phyloP scores from a whole-genome alignment of 306 rosid genomes.

The Abrus pulchellus region DNA sequence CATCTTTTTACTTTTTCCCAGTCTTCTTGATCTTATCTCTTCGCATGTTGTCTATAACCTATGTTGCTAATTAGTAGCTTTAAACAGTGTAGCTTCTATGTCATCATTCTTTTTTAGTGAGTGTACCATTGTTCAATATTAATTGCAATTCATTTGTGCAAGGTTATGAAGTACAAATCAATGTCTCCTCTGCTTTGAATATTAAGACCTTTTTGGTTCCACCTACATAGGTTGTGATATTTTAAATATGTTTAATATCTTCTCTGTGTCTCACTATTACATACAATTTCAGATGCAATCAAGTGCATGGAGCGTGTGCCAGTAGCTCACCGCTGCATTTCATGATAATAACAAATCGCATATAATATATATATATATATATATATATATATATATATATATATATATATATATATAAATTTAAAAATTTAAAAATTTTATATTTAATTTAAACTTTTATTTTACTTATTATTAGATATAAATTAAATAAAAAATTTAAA shows the following conservation, averaged over 20 bases:
- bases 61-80: conserved; percentile 7
- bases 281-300: background rate
- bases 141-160: conserved; percentile 38
- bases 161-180: conserved; percentile 1
- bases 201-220: background rate
- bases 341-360: too few species aligned
- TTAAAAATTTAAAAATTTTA: too few species aligned
- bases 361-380: too few species aligned
- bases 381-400: too few species aligned
- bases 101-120: conserved; percentile 29
- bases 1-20: background rate
- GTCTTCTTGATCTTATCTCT: background rate
- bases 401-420: too few species aligned
- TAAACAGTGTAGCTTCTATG: conserved; percentile 30
- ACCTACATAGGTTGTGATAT: background rate
- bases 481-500: too few species aligned
- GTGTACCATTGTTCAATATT: conserved; percentile 27
- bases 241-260: background rate
- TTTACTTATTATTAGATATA: too few species aligned
- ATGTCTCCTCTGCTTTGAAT: conserved; percentile 16
- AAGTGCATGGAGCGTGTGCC: background rate
- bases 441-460: too few species aligned
- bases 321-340: too few species aligned
- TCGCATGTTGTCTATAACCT: conserved; percentile 22
- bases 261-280: background rate